Evolutionary conservation across 805 yeast species (phyloP), one percentile per base, ranked within the genome.

Genomic region (Yamadazyma scolyti): DNA sequence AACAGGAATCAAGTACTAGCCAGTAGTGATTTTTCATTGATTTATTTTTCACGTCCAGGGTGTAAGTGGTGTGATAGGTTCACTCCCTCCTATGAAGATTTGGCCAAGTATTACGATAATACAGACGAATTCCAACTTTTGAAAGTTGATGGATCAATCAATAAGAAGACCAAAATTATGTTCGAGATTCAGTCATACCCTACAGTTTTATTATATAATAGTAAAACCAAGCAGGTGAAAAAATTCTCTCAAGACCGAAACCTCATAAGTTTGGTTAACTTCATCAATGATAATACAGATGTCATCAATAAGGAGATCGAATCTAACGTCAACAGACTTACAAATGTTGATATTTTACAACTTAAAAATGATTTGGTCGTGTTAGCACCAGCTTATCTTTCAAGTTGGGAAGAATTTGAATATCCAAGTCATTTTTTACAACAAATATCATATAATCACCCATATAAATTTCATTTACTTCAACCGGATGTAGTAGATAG

Each of bases 101-200:
- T 78, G 25, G 63, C 64, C 10, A 52, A 57, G 6, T 46, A 75
- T 4, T 77, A 63, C 22, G 42, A 37, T 44, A 58, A 66, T 19
- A 54, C 56, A 25, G 48, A 62, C 4, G 46, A 51, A 9, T 49
- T 65, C 14, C 71, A 65, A 37, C 27, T 61, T 1, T 27, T 60
- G 16, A 57, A 57, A 34, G 42, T 56, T 5, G 52, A 65, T 28
- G 61, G 54, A 1, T 37, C 42, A n/a, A 21, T 23, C 10, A 52
- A 52, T 40, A 49, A 46, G 21, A 46, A 61, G 11, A 50, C 73
- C 5, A 52, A 66, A 22, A 44, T 43, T 20, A 48, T 65, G 28
- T 73, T 74, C 36, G 43, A 47, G 10, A 55, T 77, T 3, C 37
- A 42, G 8, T 63, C 61, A 12, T 78, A 60, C 46, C 85, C 85